Evolutionary conservation across 2,329 filamentous ascomycete species (phyloP), one percentile per base, ranked within the genome.

Genomic region (Phaeosphaeria sp.): DNA sequence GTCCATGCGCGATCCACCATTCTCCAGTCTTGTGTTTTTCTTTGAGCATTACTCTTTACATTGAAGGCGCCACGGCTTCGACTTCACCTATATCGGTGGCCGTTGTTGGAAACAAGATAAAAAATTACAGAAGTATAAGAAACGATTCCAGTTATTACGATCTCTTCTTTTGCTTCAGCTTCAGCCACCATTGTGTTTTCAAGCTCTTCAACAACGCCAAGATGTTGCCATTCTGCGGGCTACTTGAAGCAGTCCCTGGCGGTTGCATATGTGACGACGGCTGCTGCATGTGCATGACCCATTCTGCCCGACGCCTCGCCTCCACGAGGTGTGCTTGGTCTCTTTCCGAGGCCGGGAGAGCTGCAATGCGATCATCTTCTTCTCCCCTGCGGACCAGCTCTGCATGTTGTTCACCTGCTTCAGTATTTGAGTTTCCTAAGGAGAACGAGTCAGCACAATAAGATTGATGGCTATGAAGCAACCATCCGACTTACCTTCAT

Each of bases 351-450:
- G n/a, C 1, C 7, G 27, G 42, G 8, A 53, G 27, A 21, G 36
- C 17, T 25, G 18, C 50, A 27, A 53, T 53, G 13, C 42, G 27
- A 20, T 53, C 50, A 6, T 47, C 25, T 53, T 53, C 42, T 17
- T 53, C 30, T 6, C 50, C 50, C 25, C 30, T 42, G 8, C 27
- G 50, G 6, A 53, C 25, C 6, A 52, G 24, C 24, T 50, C 48
- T 24, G 21, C 6, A 20, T 25, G 22, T n/a, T n/a, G 13, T 6
- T n/a, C 15, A n/a, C n/a, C 7, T 17, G 15, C 36, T 4, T 17
- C 15, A 7, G 36, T 3, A 2, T 39, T n/a, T n/a, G 17, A 39
- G 17, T 4, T 15, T 39, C 7, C 36, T 39, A n/a, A 3, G 15
- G 5, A n/a, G 3, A 7, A 17, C 36, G 15, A 17, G 36, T 39